phyloP scores from a whole-genome alignment of 768 basidiomycete genomes.

The Sutorius australiensis region DNA sequence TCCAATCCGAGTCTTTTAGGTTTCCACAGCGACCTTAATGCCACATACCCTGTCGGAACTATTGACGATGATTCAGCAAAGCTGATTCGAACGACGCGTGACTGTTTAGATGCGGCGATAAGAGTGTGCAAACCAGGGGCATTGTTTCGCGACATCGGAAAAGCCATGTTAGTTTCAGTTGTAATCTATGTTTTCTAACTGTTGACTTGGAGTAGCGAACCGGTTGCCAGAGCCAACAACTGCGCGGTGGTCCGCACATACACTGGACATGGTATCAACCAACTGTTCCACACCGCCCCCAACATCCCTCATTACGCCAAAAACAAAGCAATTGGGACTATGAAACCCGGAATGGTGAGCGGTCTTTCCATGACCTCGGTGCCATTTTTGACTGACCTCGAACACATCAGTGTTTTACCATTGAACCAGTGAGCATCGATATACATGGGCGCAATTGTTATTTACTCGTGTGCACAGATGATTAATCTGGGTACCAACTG shows the following conservation, averaged over 20 bases:
- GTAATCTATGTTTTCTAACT: conserved; percentile 9
- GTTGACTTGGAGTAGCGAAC: conserved; percentile 54
- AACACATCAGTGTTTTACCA: conserved; percentile 57
- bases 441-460: conserved; percentile 1
- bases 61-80: conserved; percentile 81
- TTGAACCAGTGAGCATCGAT: conserved; percentile 60
- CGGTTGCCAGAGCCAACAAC: conserved; percentile 74
- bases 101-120: conserved; percentile 86
- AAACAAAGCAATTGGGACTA: conserved; percentile 87
- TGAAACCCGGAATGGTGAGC: conserved; percentile 91
- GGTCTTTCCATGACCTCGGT: not conserved
- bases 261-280: conserved; percentile 87
- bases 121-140: conserved; percentile 91
- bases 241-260: conserved; percentile 92
- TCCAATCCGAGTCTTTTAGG: conserved; percentile 41
- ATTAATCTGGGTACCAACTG: conserved; percentile 81
- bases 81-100: conserved; percentile 77
- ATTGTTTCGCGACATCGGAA: conserved; percentile 84
- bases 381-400: conserved; percentile 5
- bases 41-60: conserved; percentile 84
- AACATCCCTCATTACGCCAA: conserved; percentile 95
- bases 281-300: conserved; percentile 79
- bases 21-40: conserved; percentile 91
- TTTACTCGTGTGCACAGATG: conserved; percentile 56
- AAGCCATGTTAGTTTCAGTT: conserved; percentile 60